A percentile compares a stretch with the other conserved stretches of the same genome.
Conservation (phyloP, 495 filamentous ascomycete genomes). For the Penicillium goetzii region DNA sequence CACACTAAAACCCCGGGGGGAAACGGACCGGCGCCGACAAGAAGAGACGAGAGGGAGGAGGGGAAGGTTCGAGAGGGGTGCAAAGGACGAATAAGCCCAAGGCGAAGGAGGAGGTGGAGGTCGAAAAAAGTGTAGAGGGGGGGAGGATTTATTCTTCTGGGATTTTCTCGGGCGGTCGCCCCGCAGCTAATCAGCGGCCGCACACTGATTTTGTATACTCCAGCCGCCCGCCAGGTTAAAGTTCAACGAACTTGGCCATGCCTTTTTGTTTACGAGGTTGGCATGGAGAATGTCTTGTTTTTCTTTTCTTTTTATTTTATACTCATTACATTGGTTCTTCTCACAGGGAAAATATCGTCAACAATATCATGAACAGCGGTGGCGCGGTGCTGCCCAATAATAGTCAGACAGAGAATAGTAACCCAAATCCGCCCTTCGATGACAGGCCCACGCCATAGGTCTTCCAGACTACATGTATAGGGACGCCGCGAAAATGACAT, state of each 20-base stretch:
- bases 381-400: constrained; percentile 13
- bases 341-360: neutral
- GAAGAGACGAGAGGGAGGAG: constrained; percentile 9
- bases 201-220: constrained; percentile 32
- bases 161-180: constrained; percentile 51
- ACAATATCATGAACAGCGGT: neutral
- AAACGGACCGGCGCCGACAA: constrained; percentile 21
- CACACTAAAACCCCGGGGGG: constrained; percentile 22
- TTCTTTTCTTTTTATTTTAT: neutral
- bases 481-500: constrained; percentile 88
- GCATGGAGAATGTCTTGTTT: no score
- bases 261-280: neutral
- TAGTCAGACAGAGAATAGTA: neutral
- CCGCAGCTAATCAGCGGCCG: constrained; percentile 51
- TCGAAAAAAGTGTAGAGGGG: constrained; percentile 27
- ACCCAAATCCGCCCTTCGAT: neutral
- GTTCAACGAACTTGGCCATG: neutral
- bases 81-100: constrained; percentile 28
- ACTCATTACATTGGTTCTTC: neutral
- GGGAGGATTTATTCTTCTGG: constrained; percentile 34
- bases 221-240: neutral
- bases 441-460: neutral
- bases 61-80: constrained; percentile 6
- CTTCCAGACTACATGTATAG: constrained; percentile 74
- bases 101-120: constrained; percentile 28